These are phyloP conservation scores for Cercospora sesami DNA, from an alignment of 2,329 filamentous ascomycete species.

Conservation along the genomic window DNA sequence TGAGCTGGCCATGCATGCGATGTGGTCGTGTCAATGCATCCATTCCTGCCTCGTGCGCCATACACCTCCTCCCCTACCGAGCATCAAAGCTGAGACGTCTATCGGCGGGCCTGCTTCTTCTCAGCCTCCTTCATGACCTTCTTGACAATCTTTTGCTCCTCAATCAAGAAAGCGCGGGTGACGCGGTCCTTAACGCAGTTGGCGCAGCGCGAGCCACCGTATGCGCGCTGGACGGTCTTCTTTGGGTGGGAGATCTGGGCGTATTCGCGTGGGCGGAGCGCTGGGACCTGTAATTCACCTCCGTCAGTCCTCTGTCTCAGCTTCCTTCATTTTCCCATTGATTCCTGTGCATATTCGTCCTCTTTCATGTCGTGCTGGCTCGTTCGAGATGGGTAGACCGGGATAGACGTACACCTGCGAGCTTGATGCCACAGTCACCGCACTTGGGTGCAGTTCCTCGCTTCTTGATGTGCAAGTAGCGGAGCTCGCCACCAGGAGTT, in stretches of 20 bases:
- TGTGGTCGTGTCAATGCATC: slow-evolving; percentile 17
- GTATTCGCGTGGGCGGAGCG: slow-evolving; percentile 98
- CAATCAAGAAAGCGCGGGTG: slow-evolving; percentile 97
- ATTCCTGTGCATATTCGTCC: slow-evolving; percentile 1
- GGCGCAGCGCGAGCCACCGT: slow-evolving; percentile 96
- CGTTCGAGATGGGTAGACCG: not conserved
- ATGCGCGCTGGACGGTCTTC: slow-evolving; percentile 99
- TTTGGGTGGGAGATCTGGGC: slow-evolving; percentile 94
- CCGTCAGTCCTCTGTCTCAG: slow-evolving; percentile 21
- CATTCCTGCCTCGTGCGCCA: slow-evolving; percentile 22
- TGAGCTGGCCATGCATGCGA: slow-evolving; percentile 15
- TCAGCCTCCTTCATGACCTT: slow-evolving; percentile 99
- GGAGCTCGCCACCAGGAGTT: slow-evolving; percentile 93
- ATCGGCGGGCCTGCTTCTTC: slow-evolving; percentile 58
- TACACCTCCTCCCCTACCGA: slow-evolving; percentile 16
- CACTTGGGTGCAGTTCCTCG: slow-evolving; percentile 97
- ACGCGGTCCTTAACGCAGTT: slow-evolving; percentile 98
- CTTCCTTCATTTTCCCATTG: not conserved
- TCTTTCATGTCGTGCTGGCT: not conserved
- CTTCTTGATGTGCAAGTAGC: slow-evolving; percentile 99
- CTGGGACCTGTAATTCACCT: slow-evolving; percentile 67
- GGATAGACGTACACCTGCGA: slow-evolving; percentile 81
- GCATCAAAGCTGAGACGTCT: slow-evolving; percentile 21
- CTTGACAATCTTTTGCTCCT: slow-evolving; percentile 99
- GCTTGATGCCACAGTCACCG: slow-evolving; percentile 97